Base-by-base conservation (phyloP, 352 stramenopile genomes). In the Phytophthora uliginosa region DNA sequence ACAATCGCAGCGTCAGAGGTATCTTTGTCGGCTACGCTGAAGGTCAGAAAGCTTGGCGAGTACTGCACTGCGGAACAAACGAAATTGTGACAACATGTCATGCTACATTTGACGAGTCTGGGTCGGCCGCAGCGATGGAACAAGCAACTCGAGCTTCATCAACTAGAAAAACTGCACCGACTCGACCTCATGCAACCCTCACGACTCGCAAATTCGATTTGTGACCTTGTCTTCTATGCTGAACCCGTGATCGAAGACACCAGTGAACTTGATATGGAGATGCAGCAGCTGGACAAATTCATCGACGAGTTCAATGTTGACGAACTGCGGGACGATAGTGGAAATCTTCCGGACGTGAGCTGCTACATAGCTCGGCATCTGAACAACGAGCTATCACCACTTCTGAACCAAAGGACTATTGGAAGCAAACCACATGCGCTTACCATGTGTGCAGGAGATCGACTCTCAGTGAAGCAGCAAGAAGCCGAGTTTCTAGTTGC, bases 401-500 rank as follows among this genome's bases (percentile, higher is more conserved):
- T 9, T 17, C 48, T n/a, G 7, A 28, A 18, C 50, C 58, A 56
- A 66, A 17, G 17, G 2, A 15, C 0, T 6, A 47, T 66, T 59
- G 66, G 58, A 59, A 51, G 31, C 28, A 22, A 55, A 61, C 62
- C 31, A 60, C 62, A 69, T 62, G 36, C 38, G 34, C 62, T 69
- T 61, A 69, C 53, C 63, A 63, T 63, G 20, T 58, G 24, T 47
- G 31, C 22, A n/a, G 38, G 2, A 4, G 53, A 66, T 53, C 20
- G 6, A 22, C 17, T 66, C n/a, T 53, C 40, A 2, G 42, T 53
- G 15, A 66, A 63, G 31, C 58, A 67, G 24, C 28, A 18, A 8
- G 2, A 42, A 45, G 53, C 58, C 0, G 50, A 67, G n/a, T 8
- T 59, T 17, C 53, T 73, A 10, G 52, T 73, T 36, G 36, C 66